Percentiles rank a stretch among this genome's conserved stretches.
Conservation (phyloP, 2,329 filamentous ascomycete genomes). For the Thelonectria olida region DNA sequence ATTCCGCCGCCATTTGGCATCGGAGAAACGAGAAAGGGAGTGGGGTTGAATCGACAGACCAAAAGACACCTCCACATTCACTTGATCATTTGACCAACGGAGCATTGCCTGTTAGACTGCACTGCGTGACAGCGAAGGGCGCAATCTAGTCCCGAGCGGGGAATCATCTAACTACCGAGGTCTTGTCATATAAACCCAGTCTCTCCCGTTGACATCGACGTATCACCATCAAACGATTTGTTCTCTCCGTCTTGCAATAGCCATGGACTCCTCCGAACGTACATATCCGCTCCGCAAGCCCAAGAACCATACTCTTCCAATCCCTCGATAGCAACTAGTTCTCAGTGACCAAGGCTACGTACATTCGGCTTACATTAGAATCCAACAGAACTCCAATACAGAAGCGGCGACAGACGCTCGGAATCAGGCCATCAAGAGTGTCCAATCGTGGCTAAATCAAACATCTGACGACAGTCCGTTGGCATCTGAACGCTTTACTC, state of each 20-base stretch:
- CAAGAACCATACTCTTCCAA: constrained; percentile 39
- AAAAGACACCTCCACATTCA: background rate
- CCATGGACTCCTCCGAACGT: constrained; percentile 24
- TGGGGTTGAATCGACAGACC: background rate
- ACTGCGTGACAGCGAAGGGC: no score
- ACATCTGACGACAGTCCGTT: background rate
- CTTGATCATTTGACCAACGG: background rate
- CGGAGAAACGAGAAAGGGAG: background rate
- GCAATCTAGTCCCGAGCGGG: background rate
- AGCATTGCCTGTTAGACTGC: background rate
- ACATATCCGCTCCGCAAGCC: constrained; percentile 42
- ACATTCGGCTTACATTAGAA: constrained; percentile 40
- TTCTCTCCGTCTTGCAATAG: background rate
- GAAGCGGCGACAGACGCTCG: background rate
- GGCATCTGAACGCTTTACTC: constrained; percentile 11
- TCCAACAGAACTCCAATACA: constrained; percentile 31
- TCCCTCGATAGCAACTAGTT: constrained; percentile 43
- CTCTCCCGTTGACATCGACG: no score
- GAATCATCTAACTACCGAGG: background rate
- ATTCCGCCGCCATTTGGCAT: no score
- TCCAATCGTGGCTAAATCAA: constrained; percentile 22
- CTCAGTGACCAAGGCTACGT: constrained; percentile 30
- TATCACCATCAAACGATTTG: no score
- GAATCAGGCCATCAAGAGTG: background rate
- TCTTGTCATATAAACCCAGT: background rate